These are phyloP conservation scores for Schwanniomyces pseudopolymorphus DNA, from an alignment of 805 yeast species.

Conservation along the genomic window DNA sequence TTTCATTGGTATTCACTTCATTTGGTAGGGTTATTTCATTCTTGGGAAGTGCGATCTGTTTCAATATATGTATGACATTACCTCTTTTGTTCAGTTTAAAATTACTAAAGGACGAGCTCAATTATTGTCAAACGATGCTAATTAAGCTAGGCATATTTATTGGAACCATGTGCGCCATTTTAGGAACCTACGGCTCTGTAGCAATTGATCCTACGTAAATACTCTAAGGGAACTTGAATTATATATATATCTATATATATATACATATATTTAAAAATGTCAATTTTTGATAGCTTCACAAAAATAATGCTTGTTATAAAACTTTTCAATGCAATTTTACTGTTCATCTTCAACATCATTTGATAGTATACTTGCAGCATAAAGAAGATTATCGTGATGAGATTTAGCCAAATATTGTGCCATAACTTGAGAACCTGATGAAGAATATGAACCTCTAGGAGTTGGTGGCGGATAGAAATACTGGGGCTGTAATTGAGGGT, in stretches of 20 bases:
- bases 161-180: constrained; percentile 18
- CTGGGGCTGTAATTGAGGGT: constrained; percentile 5
- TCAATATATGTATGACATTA: constrained; percentile 38
- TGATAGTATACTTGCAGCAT: constrained; percentile 30
- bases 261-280: not conserved
- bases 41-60: constrained; percentile 42
- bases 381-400: constrained; percentile 59
- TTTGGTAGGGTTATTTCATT: constrained; percentile 43
- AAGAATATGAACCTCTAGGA: constrained; percentile 10
- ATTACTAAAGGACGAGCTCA: constrained; percentile 21
- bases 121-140: constrained; percentile 5
- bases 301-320: not conserved
- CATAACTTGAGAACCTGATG: constrained; percentile 71
- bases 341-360: constrained; percentile 18
- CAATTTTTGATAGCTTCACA: not conserved
- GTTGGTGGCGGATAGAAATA: not conserved
- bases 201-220: constrained; percentile 10
- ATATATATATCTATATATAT: not conserved
- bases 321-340: not conserved
- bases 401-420: constrained; percentile 75
- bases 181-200: constrained; percentile 27
- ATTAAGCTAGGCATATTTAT: constrained; percentile 19
- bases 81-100: constrained; percentile 37
- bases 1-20: constrained; percentile 33
- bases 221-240: not conserved